These are phyloP conservation scores for Calonectria pauciramosa DNA, from an alignment of 2,329 filamentous ascomycete species.

Conservation along the genomic window DNA sequence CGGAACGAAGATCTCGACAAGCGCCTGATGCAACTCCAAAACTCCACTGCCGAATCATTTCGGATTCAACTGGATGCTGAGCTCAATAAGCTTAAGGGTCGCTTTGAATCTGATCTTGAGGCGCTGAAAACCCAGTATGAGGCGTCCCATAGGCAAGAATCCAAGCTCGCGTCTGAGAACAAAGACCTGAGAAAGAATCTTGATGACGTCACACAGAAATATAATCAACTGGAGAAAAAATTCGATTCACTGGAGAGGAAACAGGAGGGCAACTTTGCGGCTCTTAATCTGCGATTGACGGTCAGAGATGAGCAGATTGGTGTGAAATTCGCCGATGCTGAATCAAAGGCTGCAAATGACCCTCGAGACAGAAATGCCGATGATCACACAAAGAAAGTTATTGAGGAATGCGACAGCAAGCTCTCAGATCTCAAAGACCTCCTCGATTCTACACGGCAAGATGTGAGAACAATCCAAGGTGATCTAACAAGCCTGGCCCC, in stretches of 20 bases:
- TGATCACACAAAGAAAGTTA: not conserved
- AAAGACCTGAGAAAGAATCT: slow-evolving; percentile 28
- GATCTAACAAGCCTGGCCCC: not conserved
- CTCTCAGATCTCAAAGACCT: not conserved
- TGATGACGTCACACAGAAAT: slow-evolving; percentile 30
- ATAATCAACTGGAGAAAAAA: slow-evolving; percentile 32
- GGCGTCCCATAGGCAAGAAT: not conserved
- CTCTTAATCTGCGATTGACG: slow-evolving; percentile 1
- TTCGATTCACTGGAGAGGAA: slow-evolving; percentile 42
- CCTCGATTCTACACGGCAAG: not conserved
- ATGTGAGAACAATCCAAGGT: not conserved
- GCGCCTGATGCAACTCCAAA: slow-evolving; percentile 19
- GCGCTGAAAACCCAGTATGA: slow-evolving; percentile 16
- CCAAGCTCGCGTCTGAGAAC: slow-evolving; percentile 20
- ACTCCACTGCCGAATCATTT: slow-evolving; percentile 12
- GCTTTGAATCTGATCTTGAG: slow-evolving; percentile 3
- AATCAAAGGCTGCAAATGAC: not conserved
- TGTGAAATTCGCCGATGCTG: not conserved
- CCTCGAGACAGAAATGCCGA: not conserved
- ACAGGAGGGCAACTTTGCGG: slow-evolving; percentile 34
- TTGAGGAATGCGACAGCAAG: slow-evolving; percentile 24
- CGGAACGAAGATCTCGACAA: slow-evolving; percentile 14
- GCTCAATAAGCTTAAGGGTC: slow-evolving; percentile 30
- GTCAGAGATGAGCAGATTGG: slow-evolving; percentile 20
- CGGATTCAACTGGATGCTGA: slow-evolving; percentile 29